Evolutionary conservation across 2,329 filamentous ascomycete species (phyloP).

Genomic region (Neofusicoccum kwambonambiense): DNA sequence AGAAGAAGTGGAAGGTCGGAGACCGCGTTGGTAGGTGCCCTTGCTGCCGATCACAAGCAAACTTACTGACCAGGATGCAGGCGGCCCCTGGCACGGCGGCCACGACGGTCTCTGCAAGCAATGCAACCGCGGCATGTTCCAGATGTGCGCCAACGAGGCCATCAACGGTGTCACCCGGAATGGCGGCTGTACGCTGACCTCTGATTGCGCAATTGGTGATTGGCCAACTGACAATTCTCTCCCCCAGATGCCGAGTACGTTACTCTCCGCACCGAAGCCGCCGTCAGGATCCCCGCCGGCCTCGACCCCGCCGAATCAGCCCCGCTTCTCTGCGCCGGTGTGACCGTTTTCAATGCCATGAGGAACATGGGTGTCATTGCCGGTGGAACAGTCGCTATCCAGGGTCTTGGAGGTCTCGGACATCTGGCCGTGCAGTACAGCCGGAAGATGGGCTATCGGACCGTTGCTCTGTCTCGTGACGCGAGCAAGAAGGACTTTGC

Average conservation of each 20-base stretch:
- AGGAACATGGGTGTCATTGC: conserved; percentile 47
- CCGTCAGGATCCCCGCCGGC: conserved; percentile 50
- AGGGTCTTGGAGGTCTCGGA: conserved; percentile 54
- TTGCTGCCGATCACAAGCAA: too few relatives aligned
- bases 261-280: conserved; percentile 59
- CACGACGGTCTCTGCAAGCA: conserved; percentile 61
- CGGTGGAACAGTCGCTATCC: conserved; percentile 50
- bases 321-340: conserved; percentile 49
- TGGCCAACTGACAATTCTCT: background rate
- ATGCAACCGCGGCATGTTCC: conserved; percentile 64
- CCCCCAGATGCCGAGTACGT: conserved; percentile 58
- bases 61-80: background rate
- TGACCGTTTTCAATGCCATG: conserved; percentile 55
- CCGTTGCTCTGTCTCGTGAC: conserved; percentile 52
- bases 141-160: conserved; percentile 63
- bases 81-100: conserved; percentile 62
- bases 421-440: conserved; percentile 56
- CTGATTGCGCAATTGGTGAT: too few relatives aligned
- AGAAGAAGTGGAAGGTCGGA: conserved; percentile 60
- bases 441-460: conserved; percentile 52
- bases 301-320: conserved; percentile 47
- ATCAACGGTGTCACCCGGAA: conserved; percentile 66
- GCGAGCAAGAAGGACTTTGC: conserved; percentile 55
- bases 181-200: conserved; percentile 58
- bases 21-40: conserved; percentile 58